Base-by-base conservation (phyloP, 495 filamentous ascomycete genomes). In the Pseudotulostoma volvatum region DNA sequence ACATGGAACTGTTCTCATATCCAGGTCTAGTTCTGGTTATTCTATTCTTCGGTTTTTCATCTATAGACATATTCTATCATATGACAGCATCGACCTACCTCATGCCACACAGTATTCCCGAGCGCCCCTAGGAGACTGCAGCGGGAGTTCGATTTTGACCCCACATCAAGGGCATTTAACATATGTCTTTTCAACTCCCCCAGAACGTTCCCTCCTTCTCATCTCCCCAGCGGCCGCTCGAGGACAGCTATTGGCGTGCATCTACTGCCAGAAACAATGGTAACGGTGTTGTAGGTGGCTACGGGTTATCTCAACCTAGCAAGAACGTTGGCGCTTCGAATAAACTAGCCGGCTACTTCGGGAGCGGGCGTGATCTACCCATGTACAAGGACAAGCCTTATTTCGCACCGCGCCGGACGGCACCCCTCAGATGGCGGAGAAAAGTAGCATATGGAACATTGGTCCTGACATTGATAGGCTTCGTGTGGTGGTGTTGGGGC, bases 351-450 rank as follows among this genome's bases (percentile, higher is more conserved):
- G 61, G 60, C 9, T 64, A 74, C 31, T 75, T 79, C 43, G 63
- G 65, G 17, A 54, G 59, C 18, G 63, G 70, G 33, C 73, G 68
- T 37, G 67, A 76, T 21, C 63, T 99, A 17, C 90, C 90, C 30
- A 81, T 96, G 77, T 99, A 99, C 60, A 99, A 99, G 66, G 90
- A 99, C 59, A 99, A 99, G 52, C 90, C 90, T 17, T 92, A 84
- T 53, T 68, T 66, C 31, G 47, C 55, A 20, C 62, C 64, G 7
- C 56, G 59, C 37, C 61, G 64, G 28, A 65, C 61, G 5, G 60
- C 57, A 11, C 59, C 60, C 9, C 47, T 55, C 23, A 44, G 42
- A 23, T 39, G 55, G 31, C 53, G 57, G 44, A 52, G 46, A 28
- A 51, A 43, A 11, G 34, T 59, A 1, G 36, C 56, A 9, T 54